Conservation (phyloP, 208 protist genomes). For the Leishmania lainsoni region DNA sequence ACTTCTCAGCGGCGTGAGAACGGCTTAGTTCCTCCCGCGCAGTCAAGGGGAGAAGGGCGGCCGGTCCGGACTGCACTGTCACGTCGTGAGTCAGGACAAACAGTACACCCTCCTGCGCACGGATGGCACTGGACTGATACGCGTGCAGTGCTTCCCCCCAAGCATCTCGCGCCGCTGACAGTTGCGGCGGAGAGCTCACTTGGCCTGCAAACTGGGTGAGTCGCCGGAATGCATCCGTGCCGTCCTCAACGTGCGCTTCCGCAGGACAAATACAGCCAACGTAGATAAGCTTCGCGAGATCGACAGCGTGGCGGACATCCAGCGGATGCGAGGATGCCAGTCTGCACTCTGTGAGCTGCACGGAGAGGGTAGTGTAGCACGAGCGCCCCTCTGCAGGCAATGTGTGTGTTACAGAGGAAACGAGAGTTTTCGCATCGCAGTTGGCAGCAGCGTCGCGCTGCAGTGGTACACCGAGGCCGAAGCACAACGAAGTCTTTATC, state of each 20-base stretch:
- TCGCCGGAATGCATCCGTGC: conserved; percentile 29
- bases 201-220: background rate
- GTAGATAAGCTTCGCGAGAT: conserved; percentile 17
- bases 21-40: conserved; percentile 13
- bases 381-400: background rate
- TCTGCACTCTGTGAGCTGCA: conserved; percentile 10
- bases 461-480: background rate
- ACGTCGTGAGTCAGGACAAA: conserved; percentile 22
- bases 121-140: conserved; percentile 25
- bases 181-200: background rate
- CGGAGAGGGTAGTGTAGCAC: conserved; percentile 6
- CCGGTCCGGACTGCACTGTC: background rate
- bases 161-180: background rate
- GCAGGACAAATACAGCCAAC: conserved; percentile 20
- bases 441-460: background rate
- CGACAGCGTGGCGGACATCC: conserved; percentile 22
- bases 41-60: conserved; percentile 8
- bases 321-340: conserved; percentile 23
- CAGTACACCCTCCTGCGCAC: conserved; percentile 26
- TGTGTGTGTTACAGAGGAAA: background rate
- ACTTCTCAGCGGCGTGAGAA: conserved; percentile 9
- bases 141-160: conserved; percentile 8
- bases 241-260: conserved; percentile 33
- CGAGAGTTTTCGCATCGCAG: too few relatives aligned
- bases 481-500: conserved; percentile 12